Conservation (phyloP, 106 monocot species). For the Platanthera guangdongensis region DNA sequence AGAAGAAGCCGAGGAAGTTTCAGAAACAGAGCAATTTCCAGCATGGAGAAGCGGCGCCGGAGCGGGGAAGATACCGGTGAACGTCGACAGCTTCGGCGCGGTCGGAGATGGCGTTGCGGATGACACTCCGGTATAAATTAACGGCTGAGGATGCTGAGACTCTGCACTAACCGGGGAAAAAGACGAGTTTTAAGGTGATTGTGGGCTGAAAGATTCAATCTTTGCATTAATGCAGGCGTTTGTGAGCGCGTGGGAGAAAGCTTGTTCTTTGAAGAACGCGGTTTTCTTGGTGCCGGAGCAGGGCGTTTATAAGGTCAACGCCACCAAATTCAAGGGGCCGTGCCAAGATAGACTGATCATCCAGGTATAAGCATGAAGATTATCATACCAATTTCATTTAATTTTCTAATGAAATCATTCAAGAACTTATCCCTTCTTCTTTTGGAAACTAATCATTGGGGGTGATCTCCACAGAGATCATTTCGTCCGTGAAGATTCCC, state of each 20-base stretch:
- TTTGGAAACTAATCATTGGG: no score
- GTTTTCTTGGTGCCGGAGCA: conserved; percentile 73
- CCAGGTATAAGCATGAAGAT: conserved; percentile 35
- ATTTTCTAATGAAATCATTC: neutral
- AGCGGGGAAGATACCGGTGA: conserved; percentile 48
- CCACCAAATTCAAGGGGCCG: conserved; percentile 66
- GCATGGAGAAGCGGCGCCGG: conserved; percentile 21
- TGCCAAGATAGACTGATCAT: conserved; percentile 57
- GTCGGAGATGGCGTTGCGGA: conserved; percentile 80
- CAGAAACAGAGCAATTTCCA: neutral
- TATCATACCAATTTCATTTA: neutral
- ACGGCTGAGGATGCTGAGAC: neutral
- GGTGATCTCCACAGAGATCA: no score
- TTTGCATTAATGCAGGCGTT: conserved; percentile 47
- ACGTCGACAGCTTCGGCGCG: conserved; percentile 87
- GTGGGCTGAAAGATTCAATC: neutral
- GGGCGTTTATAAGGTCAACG: conserved; percentile 47
- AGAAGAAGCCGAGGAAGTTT: conserved; percentile 15
- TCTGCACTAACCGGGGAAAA: no score
- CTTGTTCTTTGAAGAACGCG: conserved; percentile 59
- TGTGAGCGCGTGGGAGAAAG: conserved; percentile 55
- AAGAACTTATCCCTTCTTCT: no score
- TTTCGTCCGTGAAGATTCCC: no score
- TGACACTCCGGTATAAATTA: conserved; percentile 65
- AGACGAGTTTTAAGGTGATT: neutral